phyloP scores from a whole-genome alignment of 2,329 filamentous ascomycete species.

The Aureobasidium sp. region DNA sequence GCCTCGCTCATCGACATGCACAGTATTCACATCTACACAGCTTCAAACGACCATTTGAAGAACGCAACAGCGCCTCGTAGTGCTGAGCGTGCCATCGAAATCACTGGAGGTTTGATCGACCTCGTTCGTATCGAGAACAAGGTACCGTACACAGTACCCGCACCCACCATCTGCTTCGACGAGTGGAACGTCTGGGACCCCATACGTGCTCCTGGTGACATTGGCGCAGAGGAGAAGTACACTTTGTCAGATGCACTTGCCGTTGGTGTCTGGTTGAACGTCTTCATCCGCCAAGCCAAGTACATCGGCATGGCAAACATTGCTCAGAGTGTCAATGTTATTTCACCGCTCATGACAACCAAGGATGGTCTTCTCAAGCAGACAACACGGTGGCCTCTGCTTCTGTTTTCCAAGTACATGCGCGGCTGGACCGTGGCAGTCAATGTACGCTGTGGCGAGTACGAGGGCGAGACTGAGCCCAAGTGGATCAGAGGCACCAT shows the following conservation, averaged over 20 bases:
- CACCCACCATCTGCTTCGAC: slow-evolving; percentile 69
- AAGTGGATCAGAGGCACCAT: slow-evolving; percentile 56
- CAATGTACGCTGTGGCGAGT: slow-evolving; percentile 55
- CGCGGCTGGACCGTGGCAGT: slow-evolving; percentile 59
- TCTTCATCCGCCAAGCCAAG: slow-evolving; percentile 62
- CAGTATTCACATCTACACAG: slow-evolving; percentile 71
- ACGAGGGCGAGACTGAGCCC: slow-evolving; percentile 58
- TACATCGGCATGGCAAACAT: slow-evolving; percentile 72
- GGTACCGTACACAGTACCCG: slow-evolving; percentile 49
- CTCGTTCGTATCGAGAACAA: slow-evolving; percentile 62
- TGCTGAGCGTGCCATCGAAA: slow-evolving; percentile 66
- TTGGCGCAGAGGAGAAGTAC: slow-evolving; percentile 65
- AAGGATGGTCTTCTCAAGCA: slow-evolving; percentile 57
- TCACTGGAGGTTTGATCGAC: slow-evolving; percentile 60
- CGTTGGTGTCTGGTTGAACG: slow-evolving; percentile 67
- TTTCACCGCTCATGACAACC: slow-evolving; percentile 66
- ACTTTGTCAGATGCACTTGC: slow-evolving; percentile 69
- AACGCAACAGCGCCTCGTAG: slow-evolving; percentile 56
- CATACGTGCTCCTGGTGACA: slow-evolving; percentile 58
- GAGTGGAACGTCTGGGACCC: slow-evolving; percentile 84
- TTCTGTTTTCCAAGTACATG: slow-evolving; percentile 64
- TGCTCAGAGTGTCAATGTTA: slow-evolving; percentile 70
- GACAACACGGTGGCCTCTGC: slow-evolving; percentile 66
- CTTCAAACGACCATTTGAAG: slow-evolving; percentile 40
- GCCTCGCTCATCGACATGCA: slow-evolving; percentile 64